phyloP scores from a whole-genome alignment of 1,139 yeast genomes.

The Candida glucosophila region DNA sequence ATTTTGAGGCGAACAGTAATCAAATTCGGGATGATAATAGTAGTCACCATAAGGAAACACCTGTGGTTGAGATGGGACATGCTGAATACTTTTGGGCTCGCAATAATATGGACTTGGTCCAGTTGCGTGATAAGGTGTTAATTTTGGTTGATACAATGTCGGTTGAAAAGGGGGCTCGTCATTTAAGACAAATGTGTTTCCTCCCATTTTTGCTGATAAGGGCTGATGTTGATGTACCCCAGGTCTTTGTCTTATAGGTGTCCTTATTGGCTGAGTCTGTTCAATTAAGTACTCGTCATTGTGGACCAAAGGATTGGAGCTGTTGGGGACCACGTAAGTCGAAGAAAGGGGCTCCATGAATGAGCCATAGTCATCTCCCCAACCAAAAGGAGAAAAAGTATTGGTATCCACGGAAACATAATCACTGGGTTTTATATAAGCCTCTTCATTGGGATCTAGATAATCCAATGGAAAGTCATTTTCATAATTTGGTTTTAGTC shows the following conservation, averaged over 20 bases:
- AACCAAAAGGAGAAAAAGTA: conserved; percentile 8
- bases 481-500: conserved; percentile 23
- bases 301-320: conserved; percentile 24
- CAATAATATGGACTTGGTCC: conserved; percentile 3
- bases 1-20: conserved; percentile 11
- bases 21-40: conserved; percentile 12
- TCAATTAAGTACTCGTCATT: conserved; percentile 41
- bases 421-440: conserved; percentile 12
- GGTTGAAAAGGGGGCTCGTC: conserved; percentile 15
- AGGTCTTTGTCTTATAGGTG: conserved; percentile 17
- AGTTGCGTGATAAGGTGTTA: conserved; percentile 4
- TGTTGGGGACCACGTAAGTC: conserved; percentile 9
- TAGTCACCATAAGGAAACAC: conserved; percentile 4
- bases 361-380: conserved; percentile 27
- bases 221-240: conserved; percentile 9
- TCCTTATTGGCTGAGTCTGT: conserved; percentile 34
- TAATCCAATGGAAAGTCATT: conserved; percentile 69
- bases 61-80: conserved; percentile 1
- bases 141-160: conserved; percentile 8
- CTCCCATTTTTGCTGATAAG: conserved; percentile 9
- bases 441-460: conserved; percentile 23
- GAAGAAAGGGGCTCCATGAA: conserved; percentile 10
- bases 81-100: conserved; percentile 2
- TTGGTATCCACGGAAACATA: conserved; percentile 27
- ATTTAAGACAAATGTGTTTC: conserved; percentile 6